Base-by-base conservation (phyloP, 768 basidiomycete genomes). In the Vararia minispora region DNA sequence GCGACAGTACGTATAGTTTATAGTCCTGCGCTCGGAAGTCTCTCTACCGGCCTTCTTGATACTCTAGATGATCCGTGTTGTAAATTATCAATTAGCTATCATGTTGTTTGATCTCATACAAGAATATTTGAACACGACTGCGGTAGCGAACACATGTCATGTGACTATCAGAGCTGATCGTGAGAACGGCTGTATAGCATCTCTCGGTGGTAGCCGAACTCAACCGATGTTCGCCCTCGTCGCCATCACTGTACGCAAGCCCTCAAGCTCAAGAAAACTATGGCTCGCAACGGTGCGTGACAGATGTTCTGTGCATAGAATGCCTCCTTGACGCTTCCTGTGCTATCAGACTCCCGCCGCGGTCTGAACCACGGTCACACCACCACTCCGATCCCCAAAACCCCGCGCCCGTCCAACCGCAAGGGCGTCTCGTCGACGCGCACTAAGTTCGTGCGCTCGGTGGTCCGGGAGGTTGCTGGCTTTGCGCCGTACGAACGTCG, bases 401-500 rank as follows among this genome's bases (percentile, higher is more conserved):
- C 63, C 35, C 62, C 68, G 33, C 77, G 79, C 54, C 92, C 91
- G 39, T 82, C 79, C 56, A 78, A 95, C 55, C 85, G 88, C 63
- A 98, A 97, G 73, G 95, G 95, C 51, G 68, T 77, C 47, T 76
- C 76, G 58, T 90, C 86, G 33, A 76, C 78, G 51, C 90, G 89
- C 70, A 91, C 83, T 58, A 82, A 83, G 55, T 90, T 99, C 55
- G 91, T 97, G 58, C 84, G 87, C 59, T 83, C 79, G 48, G 74
- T 98, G 45, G 72, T 98, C 56, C 78, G 94, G 52, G 95, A 99
- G 74, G 95, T 99, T 59, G 89, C 79, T 53, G 94, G 94, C 45
- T 97, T 95, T 69, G 85, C 90, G 25, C 82, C 94, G 25, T 98
- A 99, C 62, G 95, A 99, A 75, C 75, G 91, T 57, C 79, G 95